Evolutionary conservation across 306 rosid species (phyloP), one percentile per base, ranked within the genome.

Genomic region (Malus sieversii): DNA sequence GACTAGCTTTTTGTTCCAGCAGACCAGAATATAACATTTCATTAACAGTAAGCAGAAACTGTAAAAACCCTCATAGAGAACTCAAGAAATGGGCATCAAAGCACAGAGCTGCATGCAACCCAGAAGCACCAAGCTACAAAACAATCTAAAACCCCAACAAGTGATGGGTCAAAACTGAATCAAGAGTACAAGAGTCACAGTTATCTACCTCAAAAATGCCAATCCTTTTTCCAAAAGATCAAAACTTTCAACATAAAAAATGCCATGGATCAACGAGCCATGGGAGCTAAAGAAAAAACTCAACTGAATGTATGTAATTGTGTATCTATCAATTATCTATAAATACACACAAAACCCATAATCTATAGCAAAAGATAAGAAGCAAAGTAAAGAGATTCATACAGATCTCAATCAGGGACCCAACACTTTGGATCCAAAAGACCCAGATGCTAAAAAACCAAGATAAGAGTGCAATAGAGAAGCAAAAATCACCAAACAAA

Each of bases 371-470:
- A 79, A 73, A 69, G 86, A 82, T 72, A 75, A 69, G 81, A 79
- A 77, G 68, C 74, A 75, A 82, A 82, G 71, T 46, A 79, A 74
- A 77, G 82, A 40, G 79, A 79, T 48, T 70, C 78, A 68, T 71
- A 57, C 80, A 80, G 84, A 85, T 85, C 89, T 82, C 82, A 63
- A 63, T 81, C 46, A 65, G 69, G 74, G 71, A 60, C 81, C 82
- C 78, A 57, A 78, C 74, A 73, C 79, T 55, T 62, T 59, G 78
- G 89, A 85, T 82, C 83, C 84, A 77, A 75, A 69, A 76, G 64
- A 67, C 82, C 74, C 78, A 72, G 82, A 81, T 72, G 87, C 82
- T 77, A 73, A 65, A 83, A 83, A 80, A 51, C 65, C 79, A 78
- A 80, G 71, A 75, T 67, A 83, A 83, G 76, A 75, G 75, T 57